Evolutionary conservation across 352 stramenopile species (phyloP).

Genomic region (Phytophthora agathidicida): DNA sequence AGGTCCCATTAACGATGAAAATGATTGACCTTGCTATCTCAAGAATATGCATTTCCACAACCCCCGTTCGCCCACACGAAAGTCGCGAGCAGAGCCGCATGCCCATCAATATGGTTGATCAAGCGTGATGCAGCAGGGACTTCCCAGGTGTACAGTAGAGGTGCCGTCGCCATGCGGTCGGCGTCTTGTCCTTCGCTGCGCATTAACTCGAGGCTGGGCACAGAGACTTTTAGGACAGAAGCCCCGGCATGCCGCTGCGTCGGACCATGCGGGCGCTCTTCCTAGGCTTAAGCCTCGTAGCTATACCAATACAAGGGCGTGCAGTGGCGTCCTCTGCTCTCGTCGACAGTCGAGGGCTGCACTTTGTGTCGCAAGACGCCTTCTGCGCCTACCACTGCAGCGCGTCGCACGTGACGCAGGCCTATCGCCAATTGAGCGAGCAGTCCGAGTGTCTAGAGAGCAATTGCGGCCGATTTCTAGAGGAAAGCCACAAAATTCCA

Average conservation of each 20-base stretch:
- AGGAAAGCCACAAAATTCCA: conserved; percentile 13
- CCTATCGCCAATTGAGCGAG: conserved; percentile 43
- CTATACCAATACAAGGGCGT: not conserved
- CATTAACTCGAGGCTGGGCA: conserved; percentile 6
- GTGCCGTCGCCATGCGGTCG: conserved; percentile 2
- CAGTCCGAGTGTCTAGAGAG: conserved; percentile 41
- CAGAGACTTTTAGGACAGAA: conserved; percentile 34
- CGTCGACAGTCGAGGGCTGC: conserved; percentile 40
- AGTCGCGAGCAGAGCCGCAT: not conserved
- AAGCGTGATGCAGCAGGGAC: conserved; percentile 3
- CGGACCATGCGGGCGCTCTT: conserved; percentile 23
- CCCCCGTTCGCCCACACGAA: not conserved
- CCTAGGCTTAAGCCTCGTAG: conserved; percentile 12
- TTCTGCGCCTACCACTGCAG: conserved; percentile 75
- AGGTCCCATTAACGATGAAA: no score
- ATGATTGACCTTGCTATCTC: no score
- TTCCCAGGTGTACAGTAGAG: conserved; percentile 25
- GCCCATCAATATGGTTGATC: conserved; percentile 28
- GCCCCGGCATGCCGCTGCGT: conserved; percentile 21
- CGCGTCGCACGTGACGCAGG: conserved; percentile 43
- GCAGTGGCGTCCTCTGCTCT: conserved; percentile 11
- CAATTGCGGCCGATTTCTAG: conserved; percentile 33
- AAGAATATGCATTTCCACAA: conserved; percentile 9
- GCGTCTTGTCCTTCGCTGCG: conserved; percentile 13
- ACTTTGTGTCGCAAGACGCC: conserved; percentile 50